A percentile compares a stretch with the other conserved stretches of the same genome.
Conservation (phyloP, 1,139 yeast species). For the Yamadazyma taylorii region DNA sequence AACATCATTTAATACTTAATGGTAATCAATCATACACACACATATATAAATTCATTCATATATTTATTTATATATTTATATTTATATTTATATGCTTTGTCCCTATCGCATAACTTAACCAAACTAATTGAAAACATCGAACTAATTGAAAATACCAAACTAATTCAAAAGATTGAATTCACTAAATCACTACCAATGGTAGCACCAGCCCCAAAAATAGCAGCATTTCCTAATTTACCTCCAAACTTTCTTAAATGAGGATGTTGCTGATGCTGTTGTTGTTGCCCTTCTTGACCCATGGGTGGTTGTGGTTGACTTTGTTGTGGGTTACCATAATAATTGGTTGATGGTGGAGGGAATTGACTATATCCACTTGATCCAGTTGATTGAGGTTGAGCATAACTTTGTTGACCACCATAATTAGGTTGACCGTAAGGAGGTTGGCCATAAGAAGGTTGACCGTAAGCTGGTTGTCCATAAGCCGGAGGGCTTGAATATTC, state of each 20-base stretch:
- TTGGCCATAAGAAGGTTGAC: slow-evolving; percentile 12
- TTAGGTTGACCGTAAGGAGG: slow-evolving; percentile 12
- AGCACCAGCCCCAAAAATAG: slow-evolving; percentile 97
- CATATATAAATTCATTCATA: neutral
- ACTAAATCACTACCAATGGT: slow-evolving; percentile 87
- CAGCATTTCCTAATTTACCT: slow-evolving; percentile 85
- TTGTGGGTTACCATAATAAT: slow-evolving; percentile 32
- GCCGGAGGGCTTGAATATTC: slow-evolving; percentile 9
- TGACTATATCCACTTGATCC: slow-evolving; percentile 12
- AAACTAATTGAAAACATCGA: no score
- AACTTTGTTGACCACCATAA: slow-evolving; percentile 11
- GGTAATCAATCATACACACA: no score
- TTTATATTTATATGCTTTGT: neutral
- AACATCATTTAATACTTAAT: no score
- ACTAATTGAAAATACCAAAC: no score
- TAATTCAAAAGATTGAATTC: slow-evolving; percentile 77
- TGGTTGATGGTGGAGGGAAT: slow-evolving; percentile 48
- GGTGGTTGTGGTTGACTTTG: slow-evolving; percentile 31
- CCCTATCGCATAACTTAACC: no score
- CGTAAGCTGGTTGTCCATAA: slow-evolving; percentile 7
- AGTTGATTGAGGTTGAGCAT: slow-evolving; percentile 14
- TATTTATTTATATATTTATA: slow-evolving; percentile 3
- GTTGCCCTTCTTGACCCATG: slow-evolving; percentile 21
- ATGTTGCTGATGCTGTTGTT: slow-evolving; percentile 24
- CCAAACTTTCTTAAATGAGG: slow-evolving; percentile 67